These are phyloP conservation scores for Stagonosporopsis rhizophila DNA, from an alignment of 2,329 filamentous ascomycete genomes.

Conservation along the genomic window DNA sequence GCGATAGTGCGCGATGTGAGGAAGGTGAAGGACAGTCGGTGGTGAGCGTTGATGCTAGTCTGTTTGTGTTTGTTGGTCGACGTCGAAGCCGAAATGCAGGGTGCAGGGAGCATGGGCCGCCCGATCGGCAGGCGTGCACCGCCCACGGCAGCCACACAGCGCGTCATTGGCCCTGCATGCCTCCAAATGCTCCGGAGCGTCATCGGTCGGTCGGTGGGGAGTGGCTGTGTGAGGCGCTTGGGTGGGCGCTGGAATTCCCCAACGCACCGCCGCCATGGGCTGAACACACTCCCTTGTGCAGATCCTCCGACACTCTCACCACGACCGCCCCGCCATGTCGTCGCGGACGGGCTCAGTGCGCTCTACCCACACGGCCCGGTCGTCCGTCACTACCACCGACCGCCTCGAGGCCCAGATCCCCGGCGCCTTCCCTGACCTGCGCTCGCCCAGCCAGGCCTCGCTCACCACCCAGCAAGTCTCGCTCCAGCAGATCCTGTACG, in stretches of 20 bases:
- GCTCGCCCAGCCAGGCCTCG: conserved; percentile 29
- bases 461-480: conserved; percentile 53
- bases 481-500: conserved; percentile 68
- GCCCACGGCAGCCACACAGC: conserved; percentile 16
- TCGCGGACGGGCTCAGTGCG: conserved; percentile 31
- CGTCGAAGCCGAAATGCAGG: not conserved
- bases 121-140: conserved; percentile 6
- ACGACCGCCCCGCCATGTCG: conserved; percentile 35
- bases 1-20: not conserved
- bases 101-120: conserved; percentile 6
- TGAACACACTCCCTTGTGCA: conserved; percentile 12
- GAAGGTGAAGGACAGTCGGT: not conserved
- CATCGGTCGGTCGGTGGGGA: conserved; percentile 14
- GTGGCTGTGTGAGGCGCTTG: conserved; percentile 16
- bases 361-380: conserved; percentile 26
- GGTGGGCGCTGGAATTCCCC: not conserved
- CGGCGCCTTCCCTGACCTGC: conserved; percentile 56
- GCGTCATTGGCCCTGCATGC: conserved; percentile 17
- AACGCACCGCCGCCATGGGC: conserved; percentile 6
- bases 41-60: conserved; percentile 3
- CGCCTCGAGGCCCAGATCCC: conserved; percentile 55
- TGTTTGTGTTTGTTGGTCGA: conserved; percentile 2
- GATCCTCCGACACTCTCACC: conserved; percentile 1
- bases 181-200: conserved; percentile 4
- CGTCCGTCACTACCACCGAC: conserved; percentile 15